Base-by-base conservation (phyloP, 2,329 filamentous ascomycete species). In the Aspergillus glaucus region DNA sequence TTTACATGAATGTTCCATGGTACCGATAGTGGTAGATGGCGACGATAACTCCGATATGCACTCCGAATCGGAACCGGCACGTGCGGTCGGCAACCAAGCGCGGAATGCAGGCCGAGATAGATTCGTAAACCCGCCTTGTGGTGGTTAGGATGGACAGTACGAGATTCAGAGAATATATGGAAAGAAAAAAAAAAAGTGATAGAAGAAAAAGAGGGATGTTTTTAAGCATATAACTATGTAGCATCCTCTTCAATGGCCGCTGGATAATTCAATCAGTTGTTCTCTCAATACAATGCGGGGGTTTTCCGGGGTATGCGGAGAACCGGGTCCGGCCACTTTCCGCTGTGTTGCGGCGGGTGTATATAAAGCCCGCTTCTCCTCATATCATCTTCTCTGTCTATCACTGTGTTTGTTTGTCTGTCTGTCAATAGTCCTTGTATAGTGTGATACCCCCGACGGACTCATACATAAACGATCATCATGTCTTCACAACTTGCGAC, bases 401-500 rank as follows among this genome's bases (percentile, higher is more conserved):
- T 22, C 14, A n/a, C 14, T 6, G 15, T 40, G 7, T 19, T 40
- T 40, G 7, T 19, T 40, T 34, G 30, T 4, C 14, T 36, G 15
- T 36, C 34, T 36, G 34, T 30, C 26, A 30, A 30, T 30, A 30
- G 10, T 4, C 10, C 26, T 28, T 30, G 10, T 12, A 30, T 30
- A 30, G 26, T 30, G 26, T 30, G 26, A 30, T 30, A 30, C 9
- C 2, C 26, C 10, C 26, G 26, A 30, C 26, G 26, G 26, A 30
- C 3, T 12, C 26, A 30, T 12, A 30, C 10, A 30, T 37, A 17
- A 37, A 44, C 26, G 45, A 40, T 26, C 48, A 59, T 28, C n/a
- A 69, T 69, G 67, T 62, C 65, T 59, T 68, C 64, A 34, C 67
- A 69, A 59, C 54, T 67, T 39, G 55, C 60, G 46, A 65, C 63